A percentile compares a stretch with the other conserved stretches of the same genome.
These are phyloP conservation scores for Microcera coccophila DNA, from an alignment of 2,329 filamentous ascomycete species.

Conservation along the genomic window DNA sequence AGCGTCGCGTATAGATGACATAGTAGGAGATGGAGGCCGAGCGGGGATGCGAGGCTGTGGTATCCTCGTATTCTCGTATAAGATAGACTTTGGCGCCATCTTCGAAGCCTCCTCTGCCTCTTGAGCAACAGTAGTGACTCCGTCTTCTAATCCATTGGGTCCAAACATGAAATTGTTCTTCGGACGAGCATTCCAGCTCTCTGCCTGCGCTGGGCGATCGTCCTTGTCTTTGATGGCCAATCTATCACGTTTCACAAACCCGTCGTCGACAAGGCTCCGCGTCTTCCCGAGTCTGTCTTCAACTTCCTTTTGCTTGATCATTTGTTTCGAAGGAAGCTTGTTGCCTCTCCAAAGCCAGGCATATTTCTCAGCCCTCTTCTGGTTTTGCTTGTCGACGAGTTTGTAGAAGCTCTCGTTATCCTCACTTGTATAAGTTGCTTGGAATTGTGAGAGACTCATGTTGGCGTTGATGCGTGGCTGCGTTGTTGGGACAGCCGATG, in stretches of 20 bases:
- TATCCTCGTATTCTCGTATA: constrained; percentile 80
- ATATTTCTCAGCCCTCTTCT: constrained; percentile 77
- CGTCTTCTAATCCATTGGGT: constrained; percentile 61
- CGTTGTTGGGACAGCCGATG: constrained; percentile 35
- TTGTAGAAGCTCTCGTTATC: constrained; percentile 97
- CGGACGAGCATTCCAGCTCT: constrained; percentile 70
- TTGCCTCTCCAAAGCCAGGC: constrained; percentile 87
- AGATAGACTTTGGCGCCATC: constrained; percentile 71
- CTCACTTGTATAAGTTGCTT: constrained; percentile 91
- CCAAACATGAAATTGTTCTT: constrained; percentile 86
- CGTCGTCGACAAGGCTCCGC: constrained; percentile 51
- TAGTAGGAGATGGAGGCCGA: constrained; percentile 70
- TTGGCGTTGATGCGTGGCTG: constrained; percentile 62
- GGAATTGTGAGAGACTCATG: constrained; percentile 80
- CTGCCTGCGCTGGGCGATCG: constrained; percentile 69
- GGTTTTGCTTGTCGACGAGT: constrained; percentile 85
- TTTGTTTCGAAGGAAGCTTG: constrained; percentile 76
- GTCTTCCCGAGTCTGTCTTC: constrained; percentile 49
- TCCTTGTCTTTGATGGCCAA: constrained; percentile 64
- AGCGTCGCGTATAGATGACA: constrained; percentile 79
- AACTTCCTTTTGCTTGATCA: constrained; percentile 64
- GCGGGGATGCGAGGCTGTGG: constrained; percentile 45
- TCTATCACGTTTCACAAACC: constrained; percentile 53
- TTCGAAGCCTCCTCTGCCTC: constrained; percentile 65
- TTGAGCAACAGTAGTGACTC: constrained; percentile 60